Percentiles rank a stretch among this genome's conserved stretches.
Evolutionary conservation across 306 rosid genomes (phyloP).

Genomic region (Trifolium dubium): DNA sequence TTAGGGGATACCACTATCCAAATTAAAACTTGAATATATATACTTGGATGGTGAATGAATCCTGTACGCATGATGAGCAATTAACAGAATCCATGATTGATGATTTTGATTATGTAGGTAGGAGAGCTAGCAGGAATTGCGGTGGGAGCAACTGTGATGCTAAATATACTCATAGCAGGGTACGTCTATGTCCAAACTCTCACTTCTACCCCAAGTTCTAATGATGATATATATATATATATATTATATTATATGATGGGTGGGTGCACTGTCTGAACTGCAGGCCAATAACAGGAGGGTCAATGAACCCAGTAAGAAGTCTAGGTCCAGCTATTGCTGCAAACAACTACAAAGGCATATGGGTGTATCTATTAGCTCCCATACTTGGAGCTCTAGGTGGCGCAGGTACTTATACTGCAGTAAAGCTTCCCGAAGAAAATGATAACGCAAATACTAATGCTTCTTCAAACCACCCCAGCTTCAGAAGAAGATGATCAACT

Average conservation of each 20-base stretch:
- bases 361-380: constrained; percentile 88
- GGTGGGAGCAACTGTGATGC: constrained; percentile 91
- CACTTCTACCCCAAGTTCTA: neutral
- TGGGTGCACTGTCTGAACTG: neutral
- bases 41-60: neutral
- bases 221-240: constrained; percentile 1
- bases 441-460: constrained; percentile 45
- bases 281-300: constrained; percentile 76
- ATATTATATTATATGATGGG: neutral
- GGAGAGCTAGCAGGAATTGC: constrained; percentile 91
- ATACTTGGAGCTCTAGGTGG: constrained; percentile 80
- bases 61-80: neutral
- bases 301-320: constrained; percentile 93
- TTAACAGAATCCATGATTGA: neutral
- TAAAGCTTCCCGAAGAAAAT: constrained; percentile 69
- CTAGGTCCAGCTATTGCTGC: constrained; percentile 87
- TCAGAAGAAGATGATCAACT: constrained; percentile 64
- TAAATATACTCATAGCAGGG: constrained; percentile 91
- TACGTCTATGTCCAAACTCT: constrained; percentile 32
- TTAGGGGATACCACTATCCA: neutral
- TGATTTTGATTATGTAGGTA: constrained; percentile 55
- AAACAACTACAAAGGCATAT: constrained; percentile 77
- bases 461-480: constrained; percentile 58
- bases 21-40: neutral
- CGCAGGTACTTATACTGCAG: constrained; percentile 75